Conservation (phyloP, 2,329 filamentous ascomycete genomes). For the Arachnomyces sp. region DNA sequence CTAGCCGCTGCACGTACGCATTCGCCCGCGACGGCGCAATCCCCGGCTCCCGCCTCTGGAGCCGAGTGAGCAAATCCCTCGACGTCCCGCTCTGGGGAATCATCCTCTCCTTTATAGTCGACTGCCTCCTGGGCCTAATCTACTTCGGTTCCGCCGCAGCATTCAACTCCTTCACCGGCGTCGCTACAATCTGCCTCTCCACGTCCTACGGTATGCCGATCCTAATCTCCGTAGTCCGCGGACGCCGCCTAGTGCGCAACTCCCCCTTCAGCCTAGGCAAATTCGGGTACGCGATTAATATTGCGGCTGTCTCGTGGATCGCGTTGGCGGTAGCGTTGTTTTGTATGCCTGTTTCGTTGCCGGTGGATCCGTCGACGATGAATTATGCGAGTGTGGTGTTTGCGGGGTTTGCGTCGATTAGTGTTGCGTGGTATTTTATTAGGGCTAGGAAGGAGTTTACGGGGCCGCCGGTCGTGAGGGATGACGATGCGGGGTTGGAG, state of each 20-base stretch:
- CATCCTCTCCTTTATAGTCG: conserved; percentile 57
- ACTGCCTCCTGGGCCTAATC: conserved; percentile 65
- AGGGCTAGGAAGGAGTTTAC: conserved; percentile 57
- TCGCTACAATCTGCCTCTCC: conserved; percentile 69
- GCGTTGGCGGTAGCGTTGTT: conserved; percentile 61
- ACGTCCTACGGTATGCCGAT: conserved; percentile 70
- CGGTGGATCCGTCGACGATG: conserved; percentile 50
- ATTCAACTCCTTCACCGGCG: conserved; percentile 71
- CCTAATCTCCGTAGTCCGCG: conserved; percentile 58
- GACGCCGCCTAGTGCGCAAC: conserved; percentile 56
- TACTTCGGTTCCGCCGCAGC: conserved; percentile 71
- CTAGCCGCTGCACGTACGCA: conserved; percentile 65
- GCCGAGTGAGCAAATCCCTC: conserved; percentile 54
- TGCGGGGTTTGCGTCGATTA: conserved; percentile 52
- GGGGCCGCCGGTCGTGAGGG: conserved; percentile 41
- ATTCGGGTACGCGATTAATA: conserved; percentile 61
- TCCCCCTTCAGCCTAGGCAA: conserved; percentile 61
- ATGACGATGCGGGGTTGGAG: conserved; percentile 18
- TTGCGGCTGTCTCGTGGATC: conserved; percentile 63
- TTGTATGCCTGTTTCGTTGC: conserved; percentile 61
- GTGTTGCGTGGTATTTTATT: conserved; percentile 54
- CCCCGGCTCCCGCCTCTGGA: conserved; percentile 60
- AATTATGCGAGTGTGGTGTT: conserved; percentile 62
- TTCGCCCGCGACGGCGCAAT: conserved; percentile 69
- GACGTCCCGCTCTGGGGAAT: conserved; percentile 65